phyloP scores from a whole-genome alignment of 495 filamentous ascomycete genomes.

The Hypoxylon perforatum region DNA sequence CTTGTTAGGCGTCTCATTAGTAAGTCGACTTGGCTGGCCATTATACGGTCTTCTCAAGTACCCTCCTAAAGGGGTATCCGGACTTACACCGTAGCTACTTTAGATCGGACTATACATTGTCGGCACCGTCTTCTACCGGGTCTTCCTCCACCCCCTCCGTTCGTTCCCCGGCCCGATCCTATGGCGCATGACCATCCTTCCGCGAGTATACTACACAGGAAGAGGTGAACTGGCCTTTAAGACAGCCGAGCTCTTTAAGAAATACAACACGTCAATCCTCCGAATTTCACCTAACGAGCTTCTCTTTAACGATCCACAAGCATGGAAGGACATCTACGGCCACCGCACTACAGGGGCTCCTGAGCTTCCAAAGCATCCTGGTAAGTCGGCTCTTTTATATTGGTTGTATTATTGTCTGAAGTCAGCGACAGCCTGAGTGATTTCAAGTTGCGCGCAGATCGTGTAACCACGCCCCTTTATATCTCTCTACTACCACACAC shows the following conservation, averaged over 20 bases:
- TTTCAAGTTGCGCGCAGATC: too few relatives aligned
- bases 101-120: conserved; percentile 31
- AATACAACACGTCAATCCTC: conserved; percentile 63
- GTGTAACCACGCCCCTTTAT: too few relatives aligned
- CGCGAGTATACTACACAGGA: conserved; percentile 41
- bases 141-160: conserved; percentile 64
- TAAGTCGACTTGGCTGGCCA: conserved; percentile 14
- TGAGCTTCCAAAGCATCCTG: conserved; percentile 47
- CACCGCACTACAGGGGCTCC: conserved; percentile 47
- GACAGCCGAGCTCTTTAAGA: conserved; percentile 56
- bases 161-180: conserved; percentile 61
- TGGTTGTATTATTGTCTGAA: too few relatives aligned
- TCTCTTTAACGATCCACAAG: conserved; percentile 58
- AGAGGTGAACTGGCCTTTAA: conserved; percentile 54
- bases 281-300: conserved; percentile 66
- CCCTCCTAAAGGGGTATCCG: not conserved
- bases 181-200: conserved; percentile 52
- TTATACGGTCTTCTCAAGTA: not conserved
- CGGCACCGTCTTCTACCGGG: conserved; percentile 52
- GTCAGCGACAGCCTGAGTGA: too few relatives aligned
- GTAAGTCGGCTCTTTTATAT: conserved; percentile 13
- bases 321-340: conserved; percentile 68
- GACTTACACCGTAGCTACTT: conserved; percentile 8
- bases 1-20: conserved; percentile 12
- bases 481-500: too few relatives aligned